Evolutionary conservation across 2,329 filamentous ascomycete genomes (phyloP).

Genomic region (Fusarium dlaminii): DNA sequence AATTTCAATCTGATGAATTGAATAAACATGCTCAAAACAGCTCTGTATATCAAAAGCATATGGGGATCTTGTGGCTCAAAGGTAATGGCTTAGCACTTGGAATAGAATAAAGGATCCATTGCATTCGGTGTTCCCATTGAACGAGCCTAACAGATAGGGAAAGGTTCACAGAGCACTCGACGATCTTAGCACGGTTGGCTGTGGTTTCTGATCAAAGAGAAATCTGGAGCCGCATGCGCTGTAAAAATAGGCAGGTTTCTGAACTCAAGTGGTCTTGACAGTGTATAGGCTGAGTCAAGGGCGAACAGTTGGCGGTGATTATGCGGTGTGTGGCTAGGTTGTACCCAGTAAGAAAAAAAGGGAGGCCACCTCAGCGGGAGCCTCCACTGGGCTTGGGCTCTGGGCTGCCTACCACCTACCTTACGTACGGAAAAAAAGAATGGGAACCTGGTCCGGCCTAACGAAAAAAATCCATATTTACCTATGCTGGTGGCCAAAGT

Average conservation of each 20-base stretch:
- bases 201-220: not conserved
- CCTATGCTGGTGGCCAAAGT: slow-evolving; percentile 32
- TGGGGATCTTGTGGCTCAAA: slow-evolving; percentile 7
- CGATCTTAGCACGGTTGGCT: not conserved
- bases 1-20: not conserved
- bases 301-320: slow-evolving; percentile 1
- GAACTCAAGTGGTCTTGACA: slow-evolving; percentile 8
- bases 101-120: not conserved
- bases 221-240: slow-evolving; percentile 7
- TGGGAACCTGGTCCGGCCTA: not conserved
- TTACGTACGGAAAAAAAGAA: slow-evolving; percentile 14
- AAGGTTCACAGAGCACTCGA: slow-evolving; percentile 2
- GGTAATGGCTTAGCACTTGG: not conserved
- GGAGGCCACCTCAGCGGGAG: slow-evolving; percentile 5
- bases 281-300: slow-evolving; percentile 30
- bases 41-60: not conserved
- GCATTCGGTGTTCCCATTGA: slow-evolving; percentile 1
- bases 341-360: slow-evolving; percentile 8
- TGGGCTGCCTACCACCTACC: not conserved
- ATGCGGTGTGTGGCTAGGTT: slow-evolving; percentile 26
- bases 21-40: not conserved
- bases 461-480: slow-evolving; percentile 38
- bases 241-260: not conserved
- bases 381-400: not conserved
- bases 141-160: not conserved